These are phyloP conservation scores for Pinus tabuliformis DNA, from an alignment of 75 land plant genomes.

Conservation along the genomic window DNA sequence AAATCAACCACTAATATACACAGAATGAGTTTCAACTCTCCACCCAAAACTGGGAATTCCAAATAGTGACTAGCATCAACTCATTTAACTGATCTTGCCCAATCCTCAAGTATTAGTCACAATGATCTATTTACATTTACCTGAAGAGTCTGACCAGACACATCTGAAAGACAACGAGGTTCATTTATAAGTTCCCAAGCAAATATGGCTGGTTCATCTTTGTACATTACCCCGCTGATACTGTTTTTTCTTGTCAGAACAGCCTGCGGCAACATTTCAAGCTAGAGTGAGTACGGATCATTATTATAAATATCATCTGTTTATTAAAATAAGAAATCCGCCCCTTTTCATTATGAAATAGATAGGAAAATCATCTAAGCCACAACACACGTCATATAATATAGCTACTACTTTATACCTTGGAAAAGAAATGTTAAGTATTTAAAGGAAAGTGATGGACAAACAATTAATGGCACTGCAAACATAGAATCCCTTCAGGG, in stretches of 20 bases:
- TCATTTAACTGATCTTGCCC: background rate
- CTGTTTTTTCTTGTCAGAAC: constrained; percentile 68
- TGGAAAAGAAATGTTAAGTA: too few relatives aligned
- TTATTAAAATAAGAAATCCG: too few relatives aligned
- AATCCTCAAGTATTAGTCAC: background rate
- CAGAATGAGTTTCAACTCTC: background rate
- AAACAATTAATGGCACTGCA: too few relatives aligned
- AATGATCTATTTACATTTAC: constrained; percentile 19
- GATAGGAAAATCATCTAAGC: too few relatives aligned
- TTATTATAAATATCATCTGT: too few relatives aligned
- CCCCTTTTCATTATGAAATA: too few relatives aligned
- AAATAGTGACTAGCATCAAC: background rate
- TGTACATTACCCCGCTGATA: constrained; percentile 56
- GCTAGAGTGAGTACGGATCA: background rate
- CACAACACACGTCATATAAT: too few relatives aligned
- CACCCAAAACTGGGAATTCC: background rate
- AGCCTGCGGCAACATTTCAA: constrained; percentile 29
- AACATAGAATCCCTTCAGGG: too few relatives aligned
- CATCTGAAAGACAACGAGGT: constrained; percentile 56
- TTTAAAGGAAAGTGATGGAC: too few relatives aligned
- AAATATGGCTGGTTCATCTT: constrained; percentile 75
- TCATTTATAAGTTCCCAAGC: constrained; percentile 95
- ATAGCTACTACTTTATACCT: too few relatives aligned
- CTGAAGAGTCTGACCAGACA: constrained; percentile 68
- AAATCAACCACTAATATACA: background rate